A percentile compares a stretch with the other conserved stretches of the same genome.
Evolutionary conservation across 2,329 filamentous ascomycete genomes (phyloP).

Genomic region (Colletotrichum liaoningense): DNA sequence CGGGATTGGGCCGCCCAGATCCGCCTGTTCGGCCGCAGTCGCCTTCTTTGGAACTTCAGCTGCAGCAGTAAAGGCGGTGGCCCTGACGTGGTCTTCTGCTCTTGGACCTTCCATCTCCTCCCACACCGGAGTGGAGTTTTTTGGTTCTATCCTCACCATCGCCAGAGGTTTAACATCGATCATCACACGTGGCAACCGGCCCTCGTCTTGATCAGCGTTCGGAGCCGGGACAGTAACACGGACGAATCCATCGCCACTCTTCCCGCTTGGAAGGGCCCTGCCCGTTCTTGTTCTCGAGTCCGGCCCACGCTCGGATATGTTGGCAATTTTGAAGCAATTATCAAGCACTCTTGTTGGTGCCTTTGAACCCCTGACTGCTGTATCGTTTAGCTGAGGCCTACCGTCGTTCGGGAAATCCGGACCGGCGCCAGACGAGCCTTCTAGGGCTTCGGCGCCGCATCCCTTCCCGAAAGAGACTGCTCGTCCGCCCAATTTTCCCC

Average conservation of each 20-base stretch:
- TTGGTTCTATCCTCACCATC: background rate
- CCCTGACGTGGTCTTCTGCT: background rate
- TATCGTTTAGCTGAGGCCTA: background rate
- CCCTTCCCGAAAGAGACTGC: background rate
- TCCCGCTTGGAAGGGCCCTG: background rate
- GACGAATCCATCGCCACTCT: background rate
- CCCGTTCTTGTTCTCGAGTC: background rate
- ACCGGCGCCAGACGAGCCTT: slow-evolving; percentile 4
- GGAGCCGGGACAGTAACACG: background rate
- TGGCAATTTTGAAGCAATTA: background rate
- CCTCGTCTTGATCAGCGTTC: background rate
- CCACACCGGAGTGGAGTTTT: background rate
- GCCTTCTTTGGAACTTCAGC: background rate
- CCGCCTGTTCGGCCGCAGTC: background rate
- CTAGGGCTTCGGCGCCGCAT: slow-evolving; percentile 18
- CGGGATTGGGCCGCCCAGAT: slow-evolving; percentile 1
- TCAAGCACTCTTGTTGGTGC: background rate
- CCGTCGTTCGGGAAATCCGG: background rate
- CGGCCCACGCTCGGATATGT: background rate
- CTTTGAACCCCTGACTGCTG: background rate
- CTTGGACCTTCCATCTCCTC: background rate
- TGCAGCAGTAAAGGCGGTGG: slow-evolving; percentile 5
- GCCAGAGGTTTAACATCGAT: background rate
- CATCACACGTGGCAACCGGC: slow-evolving; percentile 1
- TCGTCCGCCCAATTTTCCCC: background rate